A percentile compares a stretch with the other conserved stretches of the same genome.
phyloP scores from a whole-genome alignment of 1,284 basidiomycete genomes.

The Heterobasidion irregulare region DNA sequence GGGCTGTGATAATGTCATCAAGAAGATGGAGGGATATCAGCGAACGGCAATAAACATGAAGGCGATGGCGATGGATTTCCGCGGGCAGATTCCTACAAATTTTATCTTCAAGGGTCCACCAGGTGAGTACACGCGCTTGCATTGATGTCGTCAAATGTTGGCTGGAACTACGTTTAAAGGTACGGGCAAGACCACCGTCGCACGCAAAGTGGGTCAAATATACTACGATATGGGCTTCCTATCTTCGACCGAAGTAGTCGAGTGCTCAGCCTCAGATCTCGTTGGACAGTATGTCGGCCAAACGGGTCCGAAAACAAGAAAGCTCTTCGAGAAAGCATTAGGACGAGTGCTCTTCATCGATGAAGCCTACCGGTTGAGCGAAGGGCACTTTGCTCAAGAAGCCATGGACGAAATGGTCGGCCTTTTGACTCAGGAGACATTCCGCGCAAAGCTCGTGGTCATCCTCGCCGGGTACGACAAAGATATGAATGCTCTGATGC shows the following conservation, averaged over 20 bases:
- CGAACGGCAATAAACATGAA: slow-evolving; percentile 37
- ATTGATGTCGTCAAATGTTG: background rate
- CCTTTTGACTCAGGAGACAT: slow-evolving; percentile 47
- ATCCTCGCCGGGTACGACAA: slow-evolving; percentile 61
- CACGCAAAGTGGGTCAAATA: slow-evolving; percentile 39
- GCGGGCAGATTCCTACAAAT: slow-evolving; percentile 48
- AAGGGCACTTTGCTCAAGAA: slow-evolving; percentile 56
- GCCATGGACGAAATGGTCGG: slow-evolving; percentile 61
- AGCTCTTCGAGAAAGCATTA: slow-evolving; percentile 49
- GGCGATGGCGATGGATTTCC: slow-evolving; percentile 22
- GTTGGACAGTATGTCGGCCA: slow-evolving; percentile 62
- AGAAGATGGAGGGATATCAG: slow-evolving; percentile 42
- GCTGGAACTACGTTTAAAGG: slow-evolving; percentile 7
- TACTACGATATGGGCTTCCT: slow-evolving; percentile 62
- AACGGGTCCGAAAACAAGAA: slow-evolving; percentile 54
- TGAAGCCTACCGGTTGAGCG: slow-evolving; percentile 51
- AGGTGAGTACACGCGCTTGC: slow-evolving; percentile 24
- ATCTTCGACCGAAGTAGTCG: slow-evolving; percentile 41
- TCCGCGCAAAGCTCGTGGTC: slow-evolving; percentile 49
- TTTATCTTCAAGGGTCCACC: slow-evolving; percentile 70
- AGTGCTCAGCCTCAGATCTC: slow-evolving; percentile 60
- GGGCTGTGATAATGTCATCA: slow-evolving; percentile 45
- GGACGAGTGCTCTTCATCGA: slow-evolving; percentile 61
- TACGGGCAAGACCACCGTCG: slow-evolving; percentile 37
- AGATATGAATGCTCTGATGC: slow-evolving; percentile 52